A percentile compares a stretch with the other conserved stretches of the same genome.
These are phyloP conservation scores for Dendryphion nanum DNA, from an alignment of 2,329 filamentous ascomycete genomes.

Conservation along the genomic window DNA sequence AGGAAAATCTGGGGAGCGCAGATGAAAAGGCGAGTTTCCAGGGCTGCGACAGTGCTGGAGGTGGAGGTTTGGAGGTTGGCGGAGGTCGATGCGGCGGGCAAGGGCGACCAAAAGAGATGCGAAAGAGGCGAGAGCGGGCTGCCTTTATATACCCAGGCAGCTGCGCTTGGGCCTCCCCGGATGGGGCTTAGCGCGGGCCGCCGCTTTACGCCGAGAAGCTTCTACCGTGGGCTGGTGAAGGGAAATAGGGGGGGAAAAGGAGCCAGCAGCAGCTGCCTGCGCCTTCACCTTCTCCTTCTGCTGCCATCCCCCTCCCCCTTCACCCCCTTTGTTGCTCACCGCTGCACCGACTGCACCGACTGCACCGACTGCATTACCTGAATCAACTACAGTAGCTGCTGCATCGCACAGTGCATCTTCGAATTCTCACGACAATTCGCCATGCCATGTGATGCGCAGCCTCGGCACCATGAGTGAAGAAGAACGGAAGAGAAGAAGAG, in stretches of 20 bases:
- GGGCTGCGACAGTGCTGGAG: not conserved
- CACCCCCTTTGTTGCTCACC: not conserved
- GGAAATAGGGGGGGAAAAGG: too few species aligned
- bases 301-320: not conserved
- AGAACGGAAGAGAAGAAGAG: too few species aligned
- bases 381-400: too few species aligned
- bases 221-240: not conserved
- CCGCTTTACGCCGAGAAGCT: not conserved
- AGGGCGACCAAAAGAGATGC: conserved; percentile 1
- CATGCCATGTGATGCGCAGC: too few species aligned
- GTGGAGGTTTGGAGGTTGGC: not conserved
- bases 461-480: too few species aligned
- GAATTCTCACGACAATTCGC: too few species aligned
- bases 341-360: too few species aligned
- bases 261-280: too few species aligned
- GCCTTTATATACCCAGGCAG: not conserved
- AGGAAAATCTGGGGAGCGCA: not conserved
- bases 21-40: not conserved
- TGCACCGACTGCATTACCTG: too few species aligned
- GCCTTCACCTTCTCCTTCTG: not conserved
- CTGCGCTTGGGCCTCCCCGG: not conserved
- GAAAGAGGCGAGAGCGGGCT: not conserved
- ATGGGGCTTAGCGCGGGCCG: not conserved
- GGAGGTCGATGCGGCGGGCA: conserved; percentile 1
- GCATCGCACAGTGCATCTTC: too few species aligned